Evolutionary conservation across 1,284 basidiomycete genomes (phyloP).

Genomic region (Coniferiporia weirii): DNA sequence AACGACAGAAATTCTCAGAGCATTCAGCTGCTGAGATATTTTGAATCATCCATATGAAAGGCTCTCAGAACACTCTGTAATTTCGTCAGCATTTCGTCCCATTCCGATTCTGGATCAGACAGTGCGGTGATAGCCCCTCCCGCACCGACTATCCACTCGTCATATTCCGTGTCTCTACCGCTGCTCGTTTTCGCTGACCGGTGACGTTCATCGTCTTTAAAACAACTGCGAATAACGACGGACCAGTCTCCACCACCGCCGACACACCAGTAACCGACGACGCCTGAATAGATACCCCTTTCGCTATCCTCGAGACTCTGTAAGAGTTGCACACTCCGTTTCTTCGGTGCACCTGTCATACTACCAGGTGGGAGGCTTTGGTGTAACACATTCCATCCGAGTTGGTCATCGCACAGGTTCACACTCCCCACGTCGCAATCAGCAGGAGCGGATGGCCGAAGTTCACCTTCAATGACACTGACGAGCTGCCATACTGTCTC

Average conservation of each 20-base stretch:
- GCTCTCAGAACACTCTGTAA: constrained; percentile 64
- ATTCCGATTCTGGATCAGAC: constrained; percentile 82
- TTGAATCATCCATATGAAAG: constrained; percentile 33
- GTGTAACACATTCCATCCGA: constrained; percentile 77
- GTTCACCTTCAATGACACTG: constrained; percentile 80
- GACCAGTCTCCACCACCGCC: constrained; percentile 90
- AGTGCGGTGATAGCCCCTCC: constrained; percentile 96
- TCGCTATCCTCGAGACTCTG: constrained; percentile 72
- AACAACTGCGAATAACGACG: constrained; percentile 93
- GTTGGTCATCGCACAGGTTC: constrained; percentile 35
- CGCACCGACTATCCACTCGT: constrained; percentile 79
- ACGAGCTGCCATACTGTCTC: constrained; percentile 96
- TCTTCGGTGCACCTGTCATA: constrained; percentile 98
- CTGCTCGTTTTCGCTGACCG: background rate
- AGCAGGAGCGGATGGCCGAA: constrained; percentile 23
- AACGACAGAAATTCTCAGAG: background rate
- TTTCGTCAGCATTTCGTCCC: constrained; percentile 92
- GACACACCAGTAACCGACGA: constrained; percentile 89
- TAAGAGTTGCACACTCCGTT: constrained; percentile 87
- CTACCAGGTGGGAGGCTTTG: constrained; percentile 91
- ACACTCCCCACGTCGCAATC: constrained; percentile 26
- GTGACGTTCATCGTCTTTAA: constrained; percentile 48
- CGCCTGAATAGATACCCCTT: constrained; percentile 88
- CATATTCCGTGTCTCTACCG: constrained; percentile 28
- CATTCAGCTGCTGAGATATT: background rate